Base-by-base conservation (phyloP, 164 flowering plant species). In the Vitis amurensis region DNA sequence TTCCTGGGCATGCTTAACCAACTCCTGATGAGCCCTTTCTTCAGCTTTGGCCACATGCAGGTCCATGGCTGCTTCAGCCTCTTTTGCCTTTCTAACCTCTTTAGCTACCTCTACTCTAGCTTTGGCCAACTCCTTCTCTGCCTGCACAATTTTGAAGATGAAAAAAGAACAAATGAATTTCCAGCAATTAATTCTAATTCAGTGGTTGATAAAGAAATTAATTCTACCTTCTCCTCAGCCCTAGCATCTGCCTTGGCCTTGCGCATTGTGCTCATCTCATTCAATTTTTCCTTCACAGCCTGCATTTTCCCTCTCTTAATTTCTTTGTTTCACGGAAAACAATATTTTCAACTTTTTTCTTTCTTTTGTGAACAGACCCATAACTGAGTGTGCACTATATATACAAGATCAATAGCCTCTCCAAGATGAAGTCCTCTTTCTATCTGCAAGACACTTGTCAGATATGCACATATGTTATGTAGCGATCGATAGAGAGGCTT, bases 21-120 rank as follows among this genome's bases (percentile, higher is more conserved):
- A 70, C 55, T 78, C 82, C 50, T 27, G 73, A 10, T 73, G 61
- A 6, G 67, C 82, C 69, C 47, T 71, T 10, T 79, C 61, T 0
- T 71, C 82, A 3, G 88, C 89, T 72, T 82, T 87, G 17, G 76
- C 71, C 11, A 83, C 86, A 75, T 90, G 94, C 50, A 80, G 15
- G 0, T 81, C 84, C 87, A 84, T 84, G 2, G 61, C 73, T 0
- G 87, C 89, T 70, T 90, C 88, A 2, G 91, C 94, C 76, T 85
- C 90, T 70, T 61, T 82, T 10, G 94, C 94, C 79, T 82, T 59
- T 49, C 90, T 77, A 1, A 83, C 77, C 76, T 90, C 94, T 6
- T 85, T 83, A 3, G 92, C 92, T 11, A 87, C 65, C n/a, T 80
- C 86, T 11, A 76, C 49, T 55, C 88, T 81, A 0, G 88, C 77